Conservation (phyloP, 2,329 filamentous ascomycete species). For the Xylaria hypoxylon region DNA sequence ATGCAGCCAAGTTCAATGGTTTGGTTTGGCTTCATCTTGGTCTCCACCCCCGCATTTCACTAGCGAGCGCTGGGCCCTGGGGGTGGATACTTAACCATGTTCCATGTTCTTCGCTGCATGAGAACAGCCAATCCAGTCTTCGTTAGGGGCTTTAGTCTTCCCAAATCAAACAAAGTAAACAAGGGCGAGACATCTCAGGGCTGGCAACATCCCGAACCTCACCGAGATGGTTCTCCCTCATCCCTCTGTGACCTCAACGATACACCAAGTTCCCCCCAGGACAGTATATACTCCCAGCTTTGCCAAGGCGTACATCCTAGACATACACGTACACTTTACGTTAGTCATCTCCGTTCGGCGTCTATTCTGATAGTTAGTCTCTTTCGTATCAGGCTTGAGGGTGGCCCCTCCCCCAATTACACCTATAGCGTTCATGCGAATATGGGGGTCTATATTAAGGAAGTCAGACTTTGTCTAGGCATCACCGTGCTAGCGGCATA, state of each 20-base stretch:
- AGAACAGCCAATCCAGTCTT: slow-evolving; percentile 39
- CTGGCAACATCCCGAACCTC: slow-evolving; percentile 48
- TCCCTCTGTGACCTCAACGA: slow-evolving; percentile 20
- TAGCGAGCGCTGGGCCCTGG: slow-evolving; percentile 25
- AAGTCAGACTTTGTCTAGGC: slow-evolving; percentile 12
- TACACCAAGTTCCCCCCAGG: not conserved
- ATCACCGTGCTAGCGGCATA: slow-evolving; percentile 36
- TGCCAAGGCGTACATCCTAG: not conserved
- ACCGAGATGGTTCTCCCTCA: slow-evolving; percentile 39
- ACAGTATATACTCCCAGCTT: not conserved
- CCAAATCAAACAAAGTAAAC: slow-evolving; percentile 19
- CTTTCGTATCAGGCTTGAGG: slow-evolving; percentile 6
- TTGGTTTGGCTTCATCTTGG: slow-evolving; percentile 38
- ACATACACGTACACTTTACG: not conserved
- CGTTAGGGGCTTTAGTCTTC: slow-evolving; percentile 12
- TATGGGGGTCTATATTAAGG: not conserved
- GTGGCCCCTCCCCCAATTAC: slow-evolving; percentile 17
- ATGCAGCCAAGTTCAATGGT: slow-evolving; percentile 36
- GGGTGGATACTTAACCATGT: slow-evolving; percentile 13
- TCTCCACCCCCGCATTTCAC: slow-evolving; percentile 49
- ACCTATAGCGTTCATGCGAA: not conserved
- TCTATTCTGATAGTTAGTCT: not conserved
- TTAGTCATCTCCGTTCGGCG: not conserved
- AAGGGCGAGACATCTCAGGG: slow-evolving; percentile 42
- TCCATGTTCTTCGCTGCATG: slow-evolving; percentile 22